Evolutionary conservation across 1,284 basidiomycete genomes (phyloP), one percentile per base, ranked within the genome.

Genomic region (Blastosporella zonata): DNA sequence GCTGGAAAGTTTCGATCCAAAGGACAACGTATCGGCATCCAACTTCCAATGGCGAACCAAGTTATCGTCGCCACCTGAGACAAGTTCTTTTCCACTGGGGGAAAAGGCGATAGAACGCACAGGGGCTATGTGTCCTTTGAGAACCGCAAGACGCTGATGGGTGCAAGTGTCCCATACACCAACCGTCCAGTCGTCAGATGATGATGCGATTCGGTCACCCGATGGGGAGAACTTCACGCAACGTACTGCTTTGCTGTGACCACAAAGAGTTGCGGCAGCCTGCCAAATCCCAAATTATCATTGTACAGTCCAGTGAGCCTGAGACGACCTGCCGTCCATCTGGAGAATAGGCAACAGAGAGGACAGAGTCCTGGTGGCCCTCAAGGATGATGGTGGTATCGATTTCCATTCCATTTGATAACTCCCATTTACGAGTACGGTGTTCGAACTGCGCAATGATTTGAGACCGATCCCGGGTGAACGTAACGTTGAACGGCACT

Each of bases 71-170:
- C 25, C 28, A 13, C 35, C 44, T 5, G 44, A 37, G 18, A 38
- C 36, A 22, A 46, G 27, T 20, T 46, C 17, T 18, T 28, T 33
- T 6, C 44, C 44, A 15, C 21, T 29, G 18, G 35, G 36, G 4
- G 35, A 58, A 33, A 55, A 55, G 5, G 49, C 45, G 15, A 59
- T 49, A 35, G 47, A 57, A 8, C 12, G 31, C 6, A 59, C 55
- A 12, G n/a, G 2, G 23, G 15, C 23, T 28, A 33, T 17, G 33
- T 58, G 54, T 6, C 56, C 49, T 10, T 47, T 18, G 8, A 54
- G 37, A 8, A 25, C 20, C 12, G 40, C 18, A 7, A 46, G 38
- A 6, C 8, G 22, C 18, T n/a, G 33, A 6, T 36, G 21, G 6
- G 49, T 46, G 0, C 18, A 25, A 6, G 37, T 33, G 47, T 57